Base-by-base conservation (phyloP, 129 eudicot species). In the Pittosporum tobira region DNA sequence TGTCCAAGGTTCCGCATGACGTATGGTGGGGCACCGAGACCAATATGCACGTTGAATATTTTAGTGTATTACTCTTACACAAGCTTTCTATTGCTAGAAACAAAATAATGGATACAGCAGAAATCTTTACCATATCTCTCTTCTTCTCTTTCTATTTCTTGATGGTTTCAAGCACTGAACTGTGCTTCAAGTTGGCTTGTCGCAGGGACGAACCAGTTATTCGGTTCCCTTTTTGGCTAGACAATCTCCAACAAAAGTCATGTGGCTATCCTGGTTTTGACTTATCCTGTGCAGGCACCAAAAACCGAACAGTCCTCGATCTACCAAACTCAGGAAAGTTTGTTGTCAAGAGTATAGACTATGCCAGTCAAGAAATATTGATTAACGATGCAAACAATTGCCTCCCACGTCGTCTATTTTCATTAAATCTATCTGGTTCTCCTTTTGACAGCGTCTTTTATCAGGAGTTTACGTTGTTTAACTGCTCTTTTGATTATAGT, bases 241-340 rank as follows among this genome's bases (percentile, higher is more conserved):
- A 57, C 16, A 62, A 48, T 12, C 31, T 20, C 49, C 82, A 62
- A 44, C 68, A 67, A 2, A 36, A 11, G 42, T 22, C 60, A 1
- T 71, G 82, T 51, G 82, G 77, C 56, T 77, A 61, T 65, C 77
- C 74, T 1, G 77, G 77, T 9, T 77, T 77, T 28, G 29, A 57
- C 51, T 62, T 77, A 48, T 28, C 61, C 23, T 77, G 77, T 40
- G 59, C 38, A 31, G 38, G 48, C 48, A 45, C 30, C n/a, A 7
- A 22, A 8, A 63, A 67, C 49, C 64, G 37, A 22, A 69, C 77
- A 16, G 9, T 47, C 12, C 22, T 77, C 19, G 25, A 37, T 27
- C 68, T 77, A 31, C 82, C 74, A 18, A 44, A 51, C 64, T 71
- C 75, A 0, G 77, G 81, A 25, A 15, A 57, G 0, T 77, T 71